A percentile compares a stretch with the other conserved stretches of the same genome.
phyloP scores from a whole-genome alignment of 768 basidiomycete species.

The Xanthoconium stramineum region DNA sequence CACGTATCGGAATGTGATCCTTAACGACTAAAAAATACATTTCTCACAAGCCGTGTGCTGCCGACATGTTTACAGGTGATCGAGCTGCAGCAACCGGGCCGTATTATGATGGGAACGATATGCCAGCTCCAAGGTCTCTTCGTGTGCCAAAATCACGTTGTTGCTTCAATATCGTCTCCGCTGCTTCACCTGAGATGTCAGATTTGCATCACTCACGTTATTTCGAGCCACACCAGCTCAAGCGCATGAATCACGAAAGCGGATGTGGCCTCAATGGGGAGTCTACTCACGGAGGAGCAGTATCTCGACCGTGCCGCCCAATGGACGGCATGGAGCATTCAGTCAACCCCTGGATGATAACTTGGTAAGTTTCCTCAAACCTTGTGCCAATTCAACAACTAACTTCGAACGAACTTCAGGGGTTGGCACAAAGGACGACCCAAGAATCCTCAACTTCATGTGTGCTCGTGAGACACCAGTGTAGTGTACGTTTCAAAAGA shows the following conservation, averaged over 20 bases:
- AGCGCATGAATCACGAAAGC: constrained; percentile 37
- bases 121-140: too few species aligned
- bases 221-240: constrained; percentile 50
- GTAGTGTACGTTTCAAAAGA: background rate
- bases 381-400: background rate
- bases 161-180: background rate
- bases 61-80: too few species aligned
- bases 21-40: too few species aligned
- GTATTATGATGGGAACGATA: too few species aligned
- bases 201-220: constrained; percentile 35
- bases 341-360: constrained; percentile 42
- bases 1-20: too few species aligned
- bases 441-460: constrained; percentile 50
- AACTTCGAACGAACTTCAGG: constrained; percentile 34
- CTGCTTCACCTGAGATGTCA: constrained; percentile 3
- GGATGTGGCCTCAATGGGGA: constrained; percentile 41
- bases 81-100: too few species aligned
- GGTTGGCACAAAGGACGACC: constrained; percentile 51
- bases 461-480: constrained; percentile 64
- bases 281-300: constrained; percentile 40
- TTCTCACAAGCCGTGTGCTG: too few species aligned
- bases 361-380: constrained; percentile 39
- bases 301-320: constrained; percentile 42
- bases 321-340: constrained; percentile 44
- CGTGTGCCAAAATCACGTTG: too few species aligned